Percentiles rank a stretch among this genome's conserved stretches.
These are phyloP conservation scores for Phytophthora citricola DNA, from an alignment of 352 stramenopile species.

Conservation along the genomic window DNA sequence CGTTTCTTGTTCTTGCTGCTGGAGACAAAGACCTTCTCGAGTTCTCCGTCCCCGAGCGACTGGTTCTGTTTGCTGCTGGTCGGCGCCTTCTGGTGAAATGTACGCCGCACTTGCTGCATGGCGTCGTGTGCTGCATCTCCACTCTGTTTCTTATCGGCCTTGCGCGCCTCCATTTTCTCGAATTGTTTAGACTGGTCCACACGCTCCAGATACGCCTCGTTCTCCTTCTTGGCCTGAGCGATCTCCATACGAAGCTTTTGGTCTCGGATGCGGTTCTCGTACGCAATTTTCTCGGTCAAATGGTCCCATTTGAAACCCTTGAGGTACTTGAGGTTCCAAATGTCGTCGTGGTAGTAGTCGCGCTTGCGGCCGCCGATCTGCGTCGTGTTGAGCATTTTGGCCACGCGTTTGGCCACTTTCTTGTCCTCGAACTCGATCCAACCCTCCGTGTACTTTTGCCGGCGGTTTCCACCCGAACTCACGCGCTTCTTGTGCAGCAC, in stretches of 20 bases:
- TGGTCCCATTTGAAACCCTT: slow-evolving; percentile 99
- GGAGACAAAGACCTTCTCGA: slow-evolving; percentile 74
- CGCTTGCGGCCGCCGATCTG: slow-evolving; percentile 94
- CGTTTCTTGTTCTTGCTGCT: slow-evolving; percentile 68
- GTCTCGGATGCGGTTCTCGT: slow-evolving; percentile 88
- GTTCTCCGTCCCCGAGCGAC: slow-evolving; percentile 53
- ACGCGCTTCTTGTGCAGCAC: slow-evolving; percentile 90
- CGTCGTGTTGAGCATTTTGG: slow-evolving; percentile 94
- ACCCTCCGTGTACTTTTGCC: slow-evolving; percentile 94
- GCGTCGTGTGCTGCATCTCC: slow-evolving; percentile 14
- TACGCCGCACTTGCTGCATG: slow-evolving; percentile 69
- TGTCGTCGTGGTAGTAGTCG: slow-evolving; percentile 97
- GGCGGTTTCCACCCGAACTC: slow-evolving; percentile 90
- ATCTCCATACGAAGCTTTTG: slow-evolving; percentile 90
- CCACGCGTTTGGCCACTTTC: slow-evolving; percentile 94
- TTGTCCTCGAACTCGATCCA: slow-evolving; percentile 99
- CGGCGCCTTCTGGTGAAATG: slow-evolving; percentile 76
- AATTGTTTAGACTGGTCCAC: slow-evolving; percentile 90
- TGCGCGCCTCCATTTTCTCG: slow-evolving; percentile 86
- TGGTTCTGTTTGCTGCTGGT: slow-evolving; percentile 73
- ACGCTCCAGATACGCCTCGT: slow-evolving; percentile 87
- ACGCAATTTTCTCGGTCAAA: slow-evolving; percentile 98
- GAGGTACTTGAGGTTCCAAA: slow-evolving; percentile 99
- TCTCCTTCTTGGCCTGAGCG: slow-evolving; percentile 87
- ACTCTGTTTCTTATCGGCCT: slow-evolving; percentile 45